phyloP scores from a whole-genome alignment of 805 yeast species.

The Starmerella ratchasimensis region DNA sequence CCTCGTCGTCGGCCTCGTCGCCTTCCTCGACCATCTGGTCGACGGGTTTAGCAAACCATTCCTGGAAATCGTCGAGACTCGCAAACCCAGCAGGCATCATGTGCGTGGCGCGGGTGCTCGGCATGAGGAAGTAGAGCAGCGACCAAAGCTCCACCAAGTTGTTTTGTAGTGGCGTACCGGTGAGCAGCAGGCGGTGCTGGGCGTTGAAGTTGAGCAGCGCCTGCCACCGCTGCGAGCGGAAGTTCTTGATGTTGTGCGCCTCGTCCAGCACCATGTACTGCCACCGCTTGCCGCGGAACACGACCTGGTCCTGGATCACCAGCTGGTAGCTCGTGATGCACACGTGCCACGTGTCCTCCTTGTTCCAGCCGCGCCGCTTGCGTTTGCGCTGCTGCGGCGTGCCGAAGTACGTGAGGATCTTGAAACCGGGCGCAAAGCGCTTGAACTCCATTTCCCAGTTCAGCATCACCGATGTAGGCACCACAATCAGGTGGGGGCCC shows the following conservation, averaged over 20 bases:
- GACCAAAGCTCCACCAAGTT: slow-evolving; percentile 96
- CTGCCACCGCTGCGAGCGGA: slow-evolving; percentile 94
- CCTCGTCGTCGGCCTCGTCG: slow-evolving; percentile 51
- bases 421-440: slow-evolving; percentile 94
- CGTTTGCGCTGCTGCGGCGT: slow-evolving; percentile 93
- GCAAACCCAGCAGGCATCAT: slow-evolving; percentile 91
- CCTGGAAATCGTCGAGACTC: slow-evolving; percentile 86
- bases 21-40: slow-evolving; percentile 80
- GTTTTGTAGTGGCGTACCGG: slow-evolving; percentile 96
- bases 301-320: slow-evolving; percentile 93
- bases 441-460: slow-evolving; percentile 99
- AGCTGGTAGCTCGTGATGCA: slow-evolving; percentile 94
- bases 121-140: slow-evolving; percentile 86
- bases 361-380: slow-evolving; percentile 95
- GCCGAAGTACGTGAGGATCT: slow-evolving; percentile 89
- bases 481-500: slow-evolving; percentile 97
- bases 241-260: slow-evolving; percentile 94
- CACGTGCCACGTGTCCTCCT: slow-evolving; percentile 87
- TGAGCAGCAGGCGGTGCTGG: slow-evolving; percentile 67
- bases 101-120: slow-evolving; percentile 49
- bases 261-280: slow-evolving; percentile 93
- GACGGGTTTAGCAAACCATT: slow-evolving; percentile 97
- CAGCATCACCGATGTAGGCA: slow-evolving; percentile 92
- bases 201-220: slow-evolving; percentile 88
- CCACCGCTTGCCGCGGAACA: slow-evolving; percentile 87